Evolutionary conservation across 2,329 filamentous ascomycete genomes (phyloP).

Genomic region (Paecilomyces variotii): DNA sequence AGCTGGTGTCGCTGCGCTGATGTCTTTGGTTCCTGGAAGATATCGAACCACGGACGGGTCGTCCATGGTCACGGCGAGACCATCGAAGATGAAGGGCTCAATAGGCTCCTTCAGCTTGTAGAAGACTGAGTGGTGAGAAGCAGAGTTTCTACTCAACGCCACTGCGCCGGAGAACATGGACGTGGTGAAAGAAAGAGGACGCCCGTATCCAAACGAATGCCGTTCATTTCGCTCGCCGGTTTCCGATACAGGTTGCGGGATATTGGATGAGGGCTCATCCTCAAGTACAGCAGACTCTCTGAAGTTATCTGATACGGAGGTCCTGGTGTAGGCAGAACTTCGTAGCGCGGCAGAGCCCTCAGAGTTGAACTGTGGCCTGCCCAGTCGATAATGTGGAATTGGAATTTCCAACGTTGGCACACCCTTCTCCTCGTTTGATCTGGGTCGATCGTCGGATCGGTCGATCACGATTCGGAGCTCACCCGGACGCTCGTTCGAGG

Average conservation of each 20-base stretch:
- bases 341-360: conserved; percentile 69
- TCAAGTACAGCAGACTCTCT: background rate
- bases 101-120: conserved; percentile 56
- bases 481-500: conserved; percentile 43
- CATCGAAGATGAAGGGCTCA: conserved; percentile 62
- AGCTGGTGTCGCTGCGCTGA: conserved; percentile 82
- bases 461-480: conserved; percentile 77
- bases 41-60: conserved; percentile 77
- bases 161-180: conserved; percentile 30
- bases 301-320: conserved; percentile 62
- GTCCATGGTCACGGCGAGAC: conserved; percentile 72
- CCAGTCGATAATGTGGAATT: conserved; percentile 78
- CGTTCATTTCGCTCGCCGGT: conserved; percentile 11
- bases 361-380: conserved; percentile 70
- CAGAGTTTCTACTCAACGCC: conserved; percentile 22
- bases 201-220: conserved; percentile 16
- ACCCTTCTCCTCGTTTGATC: conserved; percentile 50
- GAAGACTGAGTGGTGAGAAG: conserved; percentile 32
- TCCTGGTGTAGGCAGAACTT: conserved; percentile 65
- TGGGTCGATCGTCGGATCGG: conserved; percentile 56
- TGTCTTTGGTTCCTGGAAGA: conserved; percentile 59
- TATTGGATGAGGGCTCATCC: conserved; percentile 48
- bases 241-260: conserved; percentile 35
- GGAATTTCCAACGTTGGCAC: conserved; percentile 60
- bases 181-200: conserved; percentile 25